Evolutionary conservation across 352 stramenopile species (phyloP), one percentile per base, ranked within the genome.

Genomic region (Globisporangium emineosum): DNA sequence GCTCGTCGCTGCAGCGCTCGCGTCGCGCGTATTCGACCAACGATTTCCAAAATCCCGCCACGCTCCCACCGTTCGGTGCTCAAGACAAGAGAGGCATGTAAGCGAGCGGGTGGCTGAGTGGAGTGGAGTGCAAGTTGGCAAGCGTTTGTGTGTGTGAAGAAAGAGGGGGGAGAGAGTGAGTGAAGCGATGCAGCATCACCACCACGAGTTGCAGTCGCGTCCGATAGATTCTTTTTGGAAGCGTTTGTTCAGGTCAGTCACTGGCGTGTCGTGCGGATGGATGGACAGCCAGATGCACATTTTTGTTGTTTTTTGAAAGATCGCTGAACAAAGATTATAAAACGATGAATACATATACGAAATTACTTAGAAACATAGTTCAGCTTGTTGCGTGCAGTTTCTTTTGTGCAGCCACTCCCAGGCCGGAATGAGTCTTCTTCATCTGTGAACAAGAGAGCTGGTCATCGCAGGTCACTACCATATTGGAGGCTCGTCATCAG

Each of bases 11-110:
- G 12, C 73, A 73, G 27, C 78, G 71, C 49, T 81, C 78, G 40
- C 81, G 81, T 21, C 81, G 81, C 54, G 79, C 79, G 13, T 81
- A 81, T 62, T 90, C 81, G 37, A 86, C 72, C 54, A 88, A 65
- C 59, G 79, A 89, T 69, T 89, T 87, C 60, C 73, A 80, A 40
- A 55, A 69, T 49, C 42, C 55, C 9, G 13, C 37, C 30, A 43
- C 45, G 49, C 49, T 65, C 10, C 57, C 51, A 13, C 58, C 57
- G 21, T 69, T 68, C 42, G 63, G 57, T 8, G 45, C 32, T 13
- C 30, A 33, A 4, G 53, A 62, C 53, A 45, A 37, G 43, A 60
- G 29, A 3, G 23, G 55, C 43, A 67, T 62, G 64, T 69, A 25
- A 56, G 25, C 9, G 8, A 50, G 45, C 10, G 25, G 2, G 47